Base-by-base conservation (phyloP, 2,329 filamentous ascomycete species). In the Scleromitrula shiraiana region DNA sequence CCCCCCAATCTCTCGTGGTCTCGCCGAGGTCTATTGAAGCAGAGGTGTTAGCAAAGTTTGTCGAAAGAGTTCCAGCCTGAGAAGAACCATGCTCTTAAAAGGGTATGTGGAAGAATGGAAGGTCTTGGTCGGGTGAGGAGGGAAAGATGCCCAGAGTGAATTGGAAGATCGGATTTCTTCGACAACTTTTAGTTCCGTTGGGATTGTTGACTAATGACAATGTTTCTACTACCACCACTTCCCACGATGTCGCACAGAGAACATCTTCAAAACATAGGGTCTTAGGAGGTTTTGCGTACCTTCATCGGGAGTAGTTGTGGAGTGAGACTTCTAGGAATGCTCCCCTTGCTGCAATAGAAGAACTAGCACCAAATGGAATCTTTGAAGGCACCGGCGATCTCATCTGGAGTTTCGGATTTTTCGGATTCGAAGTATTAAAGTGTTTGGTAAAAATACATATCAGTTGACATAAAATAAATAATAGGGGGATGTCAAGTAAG, bases 1-100 rank as follows among this genome's bases (percentile, higher is more conserved):
- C 41, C 59, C 63, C 48, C 63, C 64, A 53, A 64, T 54, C 36
- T 64, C 63, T 53, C 60, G 59, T 45, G 62, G 61, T 59, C 62
- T 61, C 36, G 63, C 56, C 49, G 63, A 63, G 50, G 64, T 64
- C 64, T 66, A 53, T 45, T 51, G 33, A 27, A 40, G 46, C 30
- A 43, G 14, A 46, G 46, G 40, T 29, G 60, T 63, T 40, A 63
- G 60, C 49, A 24, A 56, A 15, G 35, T 39, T 12, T 24, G 17
- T 15, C n/a, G 37, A 8, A 32, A 41, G 14, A 7, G 22, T 15
- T n/a, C n/a, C 14, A 22, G 26, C 12, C 7, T n/a, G 5, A 32
- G 22, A n/a, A 20, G 6, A 15, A 14, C 30, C 10, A 35, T 20
- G 15, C 22, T 26, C 37, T 41, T 23, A 17, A 17, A 10, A 17